Percentiles rank a stretch among this genome's conserved stretches.
Evolutionary conservation across 139 green algal species (phyloP).

Genomic region (Microglena sp.): DNA sequence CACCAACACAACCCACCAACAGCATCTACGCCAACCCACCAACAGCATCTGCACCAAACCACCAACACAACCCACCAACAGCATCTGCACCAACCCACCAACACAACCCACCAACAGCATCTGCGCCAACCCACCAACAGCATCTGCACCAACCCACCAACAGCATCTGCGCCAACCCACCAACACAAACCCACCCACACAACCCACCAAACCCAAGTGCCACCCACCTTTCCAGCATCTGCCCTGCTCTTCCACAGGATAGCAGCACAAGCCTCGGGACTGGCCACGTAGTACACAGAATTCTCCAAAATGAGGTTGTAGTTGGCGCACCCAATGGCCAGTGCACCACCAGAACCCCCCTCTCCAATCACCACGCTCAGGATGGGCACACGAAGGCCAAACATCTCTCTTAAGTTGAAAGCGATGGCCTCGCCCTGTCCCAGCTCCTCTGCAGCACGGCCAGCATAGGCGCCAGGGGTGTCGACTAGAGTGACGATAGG

Average conservation of each 20-base stretch:
- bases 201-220: neutral
- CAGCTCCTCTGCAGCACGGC: constrained; percentile 83
- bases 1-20: no score
- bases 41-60: no score
- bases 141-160: no score
- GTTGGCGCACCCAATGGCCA: constrained; percentile 94
- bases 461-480: constrained; percentile 90
- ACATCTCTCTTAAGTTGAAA: constrained; percentile 95
- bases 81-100: no score
- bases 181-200: no score
- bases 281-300: constrained; percentile 93
- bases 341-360: constrained; percentile 81
- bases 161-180: no score
- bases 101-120: no score
- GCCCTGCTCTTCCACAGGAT: constrained; percentile 91
- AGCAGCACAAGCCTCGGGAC: constrained; percentile 87
- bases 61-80: no score
- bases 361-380: constrained; percentile 90
- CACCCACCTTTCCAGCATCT: constrained; percentile 32
- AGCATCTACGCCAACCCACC: no score
- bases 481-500: constrained; percentile 97
- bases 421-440: constrained; percentile 95
- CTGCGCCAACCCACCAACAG: no score
- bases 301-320: constrained; percentile 89
- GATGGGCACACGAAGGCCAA: constrained; percentile 88